These are phyloP conservation scores for Tranzscheliella williamsii DNA, from an alignment of 1,284 basidiomycete species.

Conservation along the genomic window DNA sequence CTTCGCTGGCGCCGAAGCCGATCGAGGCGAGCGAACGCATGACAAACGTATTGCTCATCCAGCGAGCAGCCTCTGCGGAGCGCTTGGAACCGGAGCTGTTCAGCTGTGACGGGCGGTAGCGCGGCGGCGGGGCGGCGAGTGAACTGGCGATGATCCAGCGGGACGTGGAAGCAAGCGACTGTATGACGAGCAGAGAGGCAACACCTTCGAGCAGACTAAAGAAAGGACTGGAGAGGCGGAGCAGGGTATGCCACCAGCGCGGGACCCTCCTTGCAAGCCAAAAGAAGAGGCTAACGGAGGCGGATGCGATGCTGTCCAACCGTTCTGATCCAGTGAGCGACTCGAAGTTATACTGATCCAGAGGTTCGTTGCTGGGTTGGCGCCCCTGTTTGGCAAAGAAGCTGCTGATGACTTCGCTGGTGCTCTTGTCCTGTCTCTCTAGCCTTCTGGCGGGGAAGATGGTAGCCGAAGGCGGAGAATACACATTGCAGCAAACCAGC, in stretches of 20 bases:
- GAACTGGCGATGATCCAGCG: constrained; percentile 65
- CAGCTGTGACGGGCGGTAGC: constrained; percentile 70
- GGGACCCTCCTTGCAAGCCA: constrained; percentile 49
- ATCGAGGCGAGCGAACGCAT: constrained; percentile 42
- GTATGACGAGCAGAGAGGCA: constrained; percentile 57
- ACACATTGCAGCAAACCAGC: constrained; percentile 54
- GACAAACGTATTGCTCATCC: constrained; percentile 31
- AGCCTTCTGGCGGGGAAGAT: constrained; percentile 28
- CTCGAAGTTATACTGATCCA: constrained; percentile 5
- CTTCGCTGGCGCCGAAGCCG: constrained; percentile 54
- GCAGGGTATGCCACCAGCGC: constrained; percentile 52
- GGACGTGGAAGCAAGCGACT: constrained; percentile 49
- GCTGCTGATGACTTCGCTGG: constrained; percentile 20
- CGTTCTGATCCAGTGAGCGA: constrained; percentile 16
- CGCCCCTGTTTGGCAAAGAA: constrained; percentile 10
- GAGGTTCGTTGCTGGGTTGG: background rate
- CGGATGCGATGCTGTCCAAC: constrained; percentile 15
- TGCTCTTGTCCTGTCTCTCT: constrained; percentile 8
- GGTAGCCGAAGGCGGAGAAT: constrained; percentile 48
- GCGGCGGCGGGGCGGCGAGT: constrained; percentile 73
- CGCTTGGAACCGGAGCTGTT: background rate
- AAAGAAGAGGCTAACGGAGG: constrained; percentile 33
- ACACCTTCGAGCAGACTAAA: constrained; percentile 59
- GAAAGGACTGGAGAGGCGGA: constrained; percentile 52
- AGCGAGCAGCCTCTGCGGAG: constrained; percentile 10